A percentile compares a stretch with the other conserved stretches of the same genome.
phyloP scores from a whole-genome alignment of 306 rosid genomes.

The Sophora flavescens region DNA sequence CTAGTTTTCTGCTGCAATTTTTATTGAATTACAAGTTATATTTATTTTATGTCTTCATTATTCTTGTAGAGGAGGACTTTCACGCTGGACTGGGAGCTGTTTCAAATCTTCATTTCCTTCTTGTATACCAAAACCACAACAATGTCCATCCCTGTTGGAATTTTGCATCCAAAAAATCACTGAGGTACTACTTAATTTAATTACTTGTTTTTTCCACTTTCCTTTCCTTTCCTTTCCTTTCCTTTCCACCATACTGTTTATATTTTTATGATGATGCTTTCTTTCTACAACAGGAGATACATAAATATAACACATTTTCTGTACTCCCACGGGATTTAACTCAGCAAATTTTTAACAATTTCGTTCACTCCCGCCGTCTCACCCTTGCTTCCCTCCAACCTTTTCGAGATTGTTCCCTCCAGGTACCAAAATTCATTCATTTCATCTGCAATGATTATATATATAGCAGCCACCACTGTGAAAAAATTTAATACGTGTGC shows the following conservation, averaged over 20 bases:
- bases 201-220: background rate
- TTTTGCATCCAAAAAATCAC: conserved; percentile 58
- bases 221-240: background rate
- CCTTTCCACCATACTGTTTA: background rate
- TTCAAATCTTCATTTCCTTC: conserved; percentile 54
- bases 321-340: conserved; percentile 71
- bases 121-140: conserved; percentile 51
- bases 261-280: conserved; percentile 7
- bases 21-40: no score
- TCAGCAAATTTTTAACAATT: conserved; percentile 71
- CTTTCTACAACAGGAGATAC: conserved; percentile 59
- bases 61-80: conserved; percentile 49
- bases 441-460: no score
- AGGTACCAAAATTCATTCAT: conserved; percentile 39
- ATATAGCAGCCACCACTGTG: no score
- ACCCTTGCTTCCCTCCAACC: conserved; percentile 52
- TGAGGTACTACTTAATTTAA: conserved; percentile 63
- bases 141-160: conserved; percentile 64
- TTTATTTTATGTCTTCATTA: background rate
- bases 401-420: conserved; percentile 74
- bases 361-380: conserved; percentile 57
- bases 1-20: no score
- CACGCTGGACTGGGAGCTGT: conserved; percentile 70
- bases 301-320: conserved; percentile 51
- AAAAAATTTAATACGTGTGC: no score